Evolutionary conservation across 2,329 filamentous ascomycete species (phyloP), one percentile per base, ranked within the genome.

Genomic region (Cercospora sp.): DNA sequence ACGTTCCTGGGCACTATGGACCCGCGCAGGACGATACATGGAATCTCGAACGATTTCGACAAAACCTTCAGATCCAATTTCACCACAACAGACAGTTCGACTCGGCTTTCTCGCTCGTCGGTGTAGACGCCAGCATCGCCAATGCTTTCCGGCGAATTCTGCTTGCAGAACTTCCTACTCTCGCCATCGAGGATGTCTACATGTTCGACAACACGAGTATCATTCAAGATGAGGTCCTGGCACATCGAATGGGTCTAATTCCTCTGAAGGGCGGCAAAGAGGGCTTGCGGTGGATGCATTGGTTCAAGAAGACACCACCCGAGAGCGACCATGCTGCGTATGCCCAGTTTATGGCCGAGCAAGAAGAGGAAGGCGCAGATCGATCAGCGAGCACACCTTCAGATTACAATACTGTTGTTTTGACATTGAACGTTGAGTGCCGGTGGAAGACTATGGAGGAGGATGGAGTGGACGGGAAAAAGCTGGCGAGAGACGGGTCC

Each of bases 131-230:
- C 76, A 90, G 93, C 64, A 89, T 99, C 78, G 93, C 95, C 77
- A 99, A 99, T 80, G 95, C 96, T 77, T 97, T 98, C 84, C 93
- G 95, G 69, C 93, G 95, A 75, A 98, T 98, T 75, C 87, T 98
- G 76, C 91, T 99, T 80, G 88, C 94, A 73, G 96, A 99, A 83
- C 91, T 99, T 63, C 93, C 94, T 18, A 95, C 93, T 2, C 87
- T 99, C 57, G 95, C 96, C 73, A 94, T 99, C 76, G 95, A 99
- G 84, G 90, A 89, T 71, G 92, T 97, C 78, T 99, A 91, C 82
- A 89, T 98, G 72, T 88, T 92, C 79, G 96, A 97, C 84, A 99
- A 99, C 84, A 98, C 94, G 61, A 97, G 93, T 5, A 93, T 99
- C 40, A 95, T 99, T 76, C 94, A 98, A 80, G 95, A 99, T 78